Evolutionary conservation across 2,329 filamentous ascomycete genomes (phyloP), one percentile per base, ranked within the genome.

Genomic region (Dothiorella sarmentorum): DNA sequence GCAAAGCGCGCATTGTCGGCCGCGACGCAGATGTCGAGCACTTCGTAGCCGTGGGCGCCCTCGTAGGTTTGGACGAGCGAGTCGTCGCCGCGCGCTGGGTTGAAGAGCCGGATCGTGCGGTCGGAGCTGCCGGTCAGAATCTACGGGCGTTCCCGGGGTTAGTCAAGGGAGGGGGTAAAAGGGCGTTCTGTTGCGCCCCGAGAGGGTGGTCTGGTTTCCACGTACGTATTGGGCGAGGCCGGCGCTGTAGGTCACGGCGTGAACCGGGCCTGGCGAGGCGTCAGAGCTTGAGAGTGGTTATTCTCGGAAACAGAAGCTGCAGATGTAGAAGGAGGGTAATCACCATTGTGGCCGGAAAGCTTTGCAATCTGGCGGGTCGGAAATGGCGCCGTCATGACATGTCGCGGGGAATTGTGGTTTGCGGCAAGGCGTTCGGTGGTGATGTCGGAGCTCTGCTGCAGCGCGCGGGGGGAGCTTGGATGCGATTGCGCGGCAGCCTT

Each of bases 1-100:
- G 86, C 87, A 72, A 99, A 97, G 42, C 85, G 85, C 64, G 90
- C 83, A 74, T 99, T 99, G 76, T 91, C 87, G 22, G 78, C 69
- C 17, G 78, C 72, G 51, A 97, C 88, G 55, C 83, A 80, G 37
- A 99, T 80, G 64, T 90, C 89, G 61, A 97, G 86, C 7, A 99
- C 88, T 66, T 92, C 89, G 77, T 99, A 96, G 64, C 91, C 92
- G 75, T 99, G 94, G 2, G 89, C n/a, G n/a, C n/a, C 90, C 33
- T 86, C 79, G 76, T 96, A 99, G 33, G 85, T 89, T 75, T 97
- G 92, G 69, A 99, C 90, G 3, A 94, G 85, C 1, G 73, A 67
- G 2, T 67, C 45, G 63, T 69, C 37, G 61, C 76, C 78, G 56
- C 83, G 81, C 53, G 78, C 78, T 1, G 89, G 88, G 73, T 96